These are phyloP conservation scores for Plasmodium yoelii DNA, from an alignment of 169 alveolate species.

Conservation along the genomic window DNA sequence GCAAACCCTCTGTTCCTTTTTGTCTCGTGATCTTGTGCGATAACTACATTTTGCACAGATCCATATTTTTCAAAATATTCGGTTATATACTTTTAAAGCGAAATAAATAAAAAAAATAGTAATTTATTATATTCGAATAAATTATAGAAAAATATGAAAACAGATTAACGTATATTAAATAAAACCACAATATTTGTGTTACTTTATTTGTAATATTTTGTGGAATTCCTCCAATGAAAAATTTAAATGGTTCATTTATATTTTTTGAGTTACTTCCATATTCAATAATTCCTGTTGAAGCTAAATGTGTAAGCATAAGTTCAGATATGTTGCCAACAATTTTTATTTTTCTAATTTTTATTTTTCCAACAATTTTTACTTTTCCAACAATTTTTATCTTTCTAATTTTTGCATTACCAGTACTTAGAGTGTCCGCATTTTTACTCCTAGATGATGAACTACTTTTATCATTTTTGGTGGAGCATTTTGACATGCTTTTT, in stretches of 20 bases:
- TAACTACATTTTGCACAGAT: constrained; percentile 56
- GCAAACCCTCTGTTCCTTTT: constrained; percentile 75
- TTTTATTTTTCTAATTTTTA: neutral
- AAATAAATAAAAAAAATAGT: constrained; percentile 23
- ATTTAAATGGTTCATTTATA: constrained; percentile 60
- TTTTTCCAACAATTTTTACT: too few relatives aligned
- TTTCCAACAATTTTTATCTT: too few relatives aligned
- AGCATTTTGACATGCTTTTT: constrained; percentile 40
- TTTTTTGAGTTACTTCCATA: constrained; percentile 26
- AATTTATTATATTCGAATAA: neutral
- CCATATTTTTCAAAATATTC: constrained; percentile 74
- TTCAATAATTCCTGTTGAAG: constrained; percentile 71
- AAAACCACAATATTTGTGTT: neutral
- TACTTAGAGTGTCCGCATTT: constrained; percentile 47
- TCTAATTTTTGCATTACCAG: constrained; percentile 12
- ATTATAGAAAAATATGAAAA: neutral
- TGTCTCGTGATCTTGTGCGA: constrained; percentile 73
- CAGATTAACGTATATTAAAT: neutral
- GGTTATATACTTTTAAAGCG: constrained; percentile 14
- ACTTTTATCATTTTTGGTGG: constrained; percentile 35
- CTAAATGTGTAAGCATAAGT: constrained; percentile 17
- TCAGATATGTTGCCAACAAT: too few relatives aligned
- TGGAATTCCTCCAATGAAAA: constrained; percentile 74
- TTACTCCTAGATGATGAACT: constrained; percentile 20
- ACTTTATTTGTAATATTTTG: constrained; percentile 62